Percentiles rank a stretch among this genome's conserved stretches.
phyloP scores from a whole-genome alignment of 225 moss, liverwort and hornwort species.

The Polytrichum formosum region DNA sequence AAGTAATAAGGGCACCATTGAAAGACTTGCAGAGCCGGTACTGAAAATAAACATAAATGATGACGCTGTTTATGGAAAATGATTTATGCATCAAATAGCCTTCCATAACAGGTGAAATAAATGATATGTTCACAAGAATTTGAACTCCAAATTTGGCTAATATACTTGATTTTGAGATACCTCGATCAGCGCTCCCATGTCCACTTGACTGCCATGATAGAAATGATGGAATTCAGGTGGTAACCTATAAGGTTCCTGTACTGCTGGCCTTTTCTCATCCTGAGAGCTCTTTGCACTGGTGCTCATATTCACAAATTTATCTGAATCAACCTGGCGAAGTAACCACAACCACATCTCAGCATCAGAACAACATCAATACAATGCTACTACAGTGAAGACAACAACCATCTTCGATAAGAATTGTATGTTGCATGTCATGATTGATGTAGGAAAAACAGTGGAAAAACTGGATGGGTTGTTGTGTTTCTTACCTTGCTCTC shows the following conservation, averaged over 20 bases:
- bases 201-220: slow-evolving; percentile 75
- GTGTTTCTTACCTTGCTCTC: slow-evolving; percentile 29
- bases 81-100: background rate
- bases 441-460: no score
- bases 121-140: background rate
- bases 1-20: no score
- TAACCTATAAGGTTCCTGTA: slow-evolving; percentile 55
- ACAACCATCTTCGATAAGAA: no score
- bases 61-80: no score
- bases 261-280: slow-evolving; percentile 28
- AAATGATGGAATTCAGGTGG: slow-evolving; percentile 86
- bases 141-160: background rate
- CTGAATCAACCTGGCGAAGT: slow-evolving; percentile 20
- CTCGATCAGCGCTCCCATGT: slow-evolving; percentile 88
- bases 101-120: background rate
- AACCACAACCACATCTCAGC: background rate
- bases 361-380: background rate
- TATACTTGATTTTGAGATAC: slow-evolving; percentile 21
- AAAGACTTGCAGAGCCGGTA: no score
- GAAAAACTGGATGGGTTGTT: no score
- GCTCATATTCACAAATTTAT: slow-evolving; percentile 14
- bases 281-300: slow-evolving; percentile 17
- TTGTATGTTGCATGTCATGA: no score
- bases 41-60: no score
- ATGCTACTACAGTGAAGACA: background rate